Conservation (phyloP, 345 rosid species). For the Boechera retrofracta region DNA sequence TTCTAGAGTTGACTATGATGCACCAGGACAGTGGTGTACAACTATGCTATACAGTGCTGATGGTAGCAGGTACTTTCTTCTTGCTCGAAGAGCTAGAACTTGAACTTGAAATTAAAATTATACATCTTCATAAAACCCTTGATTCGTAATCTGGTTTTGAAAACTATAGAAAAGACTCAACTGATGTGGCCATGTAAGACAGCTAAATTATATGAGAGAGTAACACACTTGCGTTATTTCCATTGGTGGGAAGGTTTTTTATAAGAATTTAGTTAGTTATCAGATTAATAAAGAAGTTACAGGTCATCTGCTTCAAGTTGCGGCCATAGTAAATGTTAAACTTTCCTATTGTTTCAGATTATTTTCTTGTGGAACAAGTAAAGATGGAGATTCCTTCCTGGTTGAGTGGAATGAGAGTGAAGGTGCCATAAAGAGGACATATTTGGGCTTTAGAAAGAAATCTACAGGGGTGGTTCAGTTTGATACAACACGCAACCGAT, state of each 20-base stretch:
- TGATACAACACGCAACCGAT: slow-evolving; percentile 68
- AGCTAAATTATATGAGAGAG: slow-evolving; percentile 3
- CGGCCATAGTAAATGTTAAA: not conserved
- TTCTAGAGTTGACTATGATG: slow-evolving; percentile 90
- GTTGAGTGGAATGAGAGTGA: slow-evolving; percentile 89
- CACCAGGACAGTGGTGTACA: slow-evolving; percentile 80
- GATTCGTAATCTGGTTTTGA: not conserved
- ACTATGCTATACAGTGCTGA: slow-evolving; percentile 88
- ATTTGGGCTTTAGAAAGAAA: slow-evolving; percentile 67
- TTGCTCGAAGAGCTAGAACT: slow-evolving; percentile 21
- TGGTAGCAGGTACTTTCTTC: slow-evolving; percentile 64
- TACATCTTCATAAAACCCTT: not conserved
- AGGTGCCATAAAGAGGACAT: slow-evolving; percentile 71
- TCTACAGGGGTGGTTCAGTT: slow-evolving; percentile 69
- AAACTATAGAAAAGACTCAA: not conserved
- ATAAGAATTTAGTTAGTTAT: not conserved
- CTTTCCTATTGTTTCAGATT: slow-evolving; percentile 49
- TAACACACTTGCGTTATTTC: not conserved
- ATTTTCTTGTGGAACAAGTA: slow-evolving; percentile 84
- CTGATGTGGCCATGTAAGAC: slow-evolving; percentile 6
- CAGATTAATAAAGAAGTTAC: not conserved
- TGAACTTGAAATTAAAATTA: slow-evolving; percentile 22
- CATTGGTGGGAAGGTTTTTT: not conserved
- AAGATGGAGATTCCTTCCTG: slow-evolving; percentile 73
- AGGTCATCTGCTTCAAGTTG: not conserved